Evolutionary conservation across 2,329 filamentous ascomycete species (phyloP).

Genomic region (Colletotrichum kahawae): DNA sequence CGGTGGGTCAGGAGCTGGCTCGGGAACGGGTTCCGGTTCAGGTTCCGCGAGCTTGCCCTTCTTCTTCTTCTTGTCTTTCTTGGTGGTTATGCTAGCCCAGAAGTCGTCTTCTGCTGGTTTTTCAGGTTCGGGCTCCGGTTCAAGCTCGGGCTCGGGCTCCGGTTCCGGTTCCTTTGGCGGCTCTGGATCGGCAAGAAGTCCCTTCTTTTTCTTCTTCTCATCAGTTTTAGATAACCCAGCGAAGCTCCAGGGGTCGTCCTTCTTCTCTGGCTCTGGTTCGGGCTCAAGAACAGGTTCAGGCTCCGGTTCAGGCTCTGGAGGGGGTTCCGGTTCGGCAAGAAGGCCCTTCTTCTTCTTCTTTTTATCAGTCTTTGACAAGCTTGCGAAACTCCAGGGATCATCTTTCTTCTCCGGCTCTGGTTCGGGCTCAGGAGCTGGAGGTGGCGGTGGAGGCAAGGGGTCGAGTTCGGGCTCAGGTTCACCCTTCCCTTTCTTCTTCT

Average conservation of each 20-base stretch:
- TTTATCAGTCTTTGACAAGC: slow-evolving; percentile 40
- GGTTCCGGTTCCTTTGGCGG: slow-evolving; percentile 20
- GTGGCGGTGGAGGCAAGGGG: slow-evolving; percentile 5
- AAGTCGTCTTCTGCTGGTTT: slow-evolving; percentile 28
- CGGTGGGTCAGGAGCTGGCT: slow-evolving; percentile 6
- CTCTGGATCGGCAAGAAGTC: slow-evolving; percentile 27
- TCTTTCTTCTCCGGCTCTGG: slow-evolving; percentile 22
- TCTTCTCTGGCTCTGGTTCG: slow-evolving; percentile 22
- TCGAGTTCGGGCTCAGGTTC: slow-evolving; percentile 13
- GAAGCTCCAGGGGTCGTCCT: slow-evolving; percentile 31
- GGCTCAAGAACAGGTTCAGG: slow-evolving; percentile 24
- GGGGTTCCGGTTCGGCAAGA: slow-evolving; percentile 26
- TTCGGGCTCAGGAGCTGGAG: slow-evolving; percentile 27
- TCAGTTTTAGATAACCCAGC: slow-evolving; percentile 30
- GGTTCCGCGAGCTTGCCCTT: slow-evolving; percentile 28
- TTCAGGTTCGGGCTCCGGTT: slow-evolving; percentile 16
- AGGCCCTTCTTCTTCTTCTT: slow-evolving; percentile 41
- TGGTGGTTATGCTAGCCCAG: slow-evolving; percentile 24
- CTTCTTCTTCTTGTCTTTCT: slow-evolving; percentile 35
- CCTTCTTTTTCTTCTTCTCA: slow-evolving; percentile 36
- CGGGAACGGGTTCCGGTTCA: slow-evolving; percentile 17
- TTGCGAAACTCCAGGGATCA: slow-evolving; percentile 25
- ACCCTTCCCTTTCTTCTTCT: slow-evolving; percentile 32
- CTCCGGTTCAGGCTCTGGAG: slow-evolving; percentile 23
- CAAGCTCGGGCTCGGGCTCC: slow-evolving; percentile 17